Evolutionary conservation across 116 monocot genomes (phyloP), one percentile per base, ranked within the genome.

Genomic region (Iris pallida): DNA sequence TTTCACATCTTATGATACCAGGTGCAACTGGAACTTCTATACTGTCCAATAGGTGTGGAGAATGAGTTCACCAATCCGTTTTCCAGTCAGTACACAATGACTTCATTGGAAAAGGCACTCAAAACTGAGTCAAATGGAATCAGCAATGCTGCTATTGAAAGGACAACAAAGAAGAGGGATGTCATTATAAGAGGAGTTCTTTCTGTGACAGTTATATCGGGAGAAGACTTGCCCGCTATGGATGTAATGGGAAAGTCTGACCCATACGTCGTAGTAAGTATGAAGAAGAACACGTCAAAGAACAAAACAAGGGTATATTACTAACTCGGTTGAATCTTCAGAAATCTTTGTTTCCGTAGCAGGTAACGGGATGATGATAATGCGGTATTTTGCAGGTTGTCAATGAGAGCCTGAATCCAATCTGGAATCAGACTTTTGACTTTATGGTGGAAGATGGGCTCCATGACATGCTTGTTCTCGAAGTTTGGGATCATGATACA

Each of bases 391-490:
- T 82, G 55, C 81, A 99, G 99, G 99, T 99, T 45, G 93, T 90
- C 53, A 93, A 88, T 79, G 81, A 90, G 20, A 88, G 75, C 66
- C 68, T 99, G 30, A 86, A 93, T 79, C 99, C 99, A 57, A 80
- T 75, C 12, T 99, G 99, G 99, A 88, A 90, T 75, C 99, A 99
- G 61, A 93, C 86, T 12, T 99, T 99, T 75, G 99, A 99, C 73
- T 93, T 99, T 77, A 80, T 99, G 30, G 99, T 99, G 7, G 99
- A 99, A 79, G 99, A 99, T 79, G 93, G 86, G 8, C 77, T 99
- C 8, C 99, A 93, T 86, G 99, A 99, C 71, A 88, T 99, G 93
- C 88, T 99, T 46, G 90, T 99, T 71, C 55, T 93, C 82, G 99
- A 99, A 73, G 88, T 99, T 40, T 99, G 77, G 78, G 99, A 99